phyloP scores from a whole-genome alignment of 108 stramenopile genomes.

The Licmophora abbreviata region DNA sequence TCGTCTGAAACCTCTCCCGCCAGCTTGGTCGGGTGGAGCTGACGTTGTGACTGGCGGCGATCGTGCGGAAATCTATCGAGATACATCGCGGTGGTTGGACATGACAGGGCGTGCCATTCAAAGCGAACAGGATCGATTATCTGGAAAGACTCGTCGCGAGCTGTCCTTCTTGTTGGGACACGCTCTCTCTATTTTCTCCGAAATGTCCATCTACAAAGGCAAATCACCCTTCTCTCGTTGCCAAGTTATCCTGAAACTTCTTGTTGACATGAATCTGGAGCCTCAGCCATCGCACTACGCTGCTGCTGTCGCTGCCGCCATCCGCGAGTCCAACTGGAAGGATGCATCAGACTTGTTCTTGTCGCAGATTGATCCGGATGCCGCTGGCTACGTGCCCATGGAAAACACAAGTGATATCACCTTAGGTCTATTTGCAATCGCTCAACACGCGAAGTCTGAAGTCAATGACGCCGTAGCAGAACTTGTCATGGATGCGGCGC shows the following conservation, averaged over 20 bases:
- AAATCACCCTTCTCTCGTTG: background rate
- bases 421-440: conserved; percentile 60
- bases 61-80: background rate
- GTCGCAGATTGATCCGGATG: conserved; percentile 55
- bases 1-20: background rate
- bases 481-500: conserved; percentile 57
- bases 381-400: conserved; percentile 24
- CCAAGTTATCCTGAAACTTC: background rate
- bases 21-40: background rate
- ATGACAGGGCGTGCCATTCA: background rate
- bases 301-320: background rate
- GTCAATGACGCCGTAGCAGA: conserved; percentile 19
- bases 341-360: conserved; percentile 54
- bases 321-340: conserved; percentile 20
- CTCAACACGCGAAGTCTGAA: conserved; percentile 13
- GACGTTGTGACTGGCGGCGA: background rate
- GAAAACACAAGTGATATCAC: conserved; percentile 29
- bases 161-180: background rate
- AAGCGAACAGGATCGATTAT: background rate
- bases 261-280: background rate
- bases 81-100: background rate
- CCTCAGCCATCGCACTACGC: background rate
- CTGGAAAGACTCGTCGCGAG: conserved; percentile 1
- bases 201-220: background rate
- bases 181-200: background rate